Evolutionary conservation across 1,284 basidiomycete genomes (phyloP), one percentile per base, ranked within the genome.

Genomic region (Calocybe gambosa): DNA sequence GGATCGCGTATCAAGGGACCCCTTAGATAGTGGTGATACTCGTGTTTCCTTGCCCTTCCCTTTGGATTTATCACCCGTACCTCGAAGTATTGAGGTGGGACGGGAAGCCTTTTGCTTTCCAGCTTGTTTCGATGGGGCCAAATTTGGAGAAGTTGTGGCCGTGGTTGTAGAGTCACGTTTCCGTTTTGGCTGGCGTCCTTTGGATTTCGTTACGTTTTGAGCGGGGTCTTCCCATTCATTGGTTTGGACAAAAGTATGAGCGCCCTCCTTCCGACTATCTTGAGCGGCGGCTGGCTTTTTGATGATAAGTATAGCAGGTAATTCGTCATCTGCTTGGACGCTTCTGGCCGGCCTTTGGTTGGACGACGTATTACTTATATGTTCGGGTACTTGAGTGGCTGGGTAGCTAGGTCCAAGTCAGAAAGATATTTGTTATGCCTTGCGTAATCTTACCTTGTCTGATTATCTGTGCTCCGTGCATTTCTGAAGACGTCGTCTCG

Each of bases 281-380:
- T 36, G 34, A 6, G 25, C 9, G 15, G 42, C 47, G 26, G 44
- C 34, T 5, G 39, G 43, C 45, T 53, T 54, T 39, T 48, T 56
- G 45, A 56, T 50, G 19, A 58, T 53, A 20, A 56, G 51, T 28
- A 58, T 58, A 26, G 53, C 48, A 6, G 56, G 56, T 42, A 58
- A 53, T 25, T 53, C 50, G 23, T 52, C 51, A 25, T 38, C 51
- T 35, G 41, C 25, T n/a, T 39, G 41, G 34, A 41, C 31, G 21
- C 29, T 50, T 9, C 38, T 42, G 34, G 39, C 40, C 38, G 16
- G 50, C 36, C 37, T 46, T 38, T 37, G 37, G 39, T 6, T 43
- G 28, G 33, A 16, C 20, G 45, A 44, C 10, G 12, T 20, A 16
- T 26, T 39, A 26, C 19, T 23, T 10, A 28, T 15, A 16, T 15